These are phyloP conservation scores for Rhipidocladum racemiflorum DNA, from an alignment of 176 grass and related monocot species.

Conservation along the genomic window DNA sequence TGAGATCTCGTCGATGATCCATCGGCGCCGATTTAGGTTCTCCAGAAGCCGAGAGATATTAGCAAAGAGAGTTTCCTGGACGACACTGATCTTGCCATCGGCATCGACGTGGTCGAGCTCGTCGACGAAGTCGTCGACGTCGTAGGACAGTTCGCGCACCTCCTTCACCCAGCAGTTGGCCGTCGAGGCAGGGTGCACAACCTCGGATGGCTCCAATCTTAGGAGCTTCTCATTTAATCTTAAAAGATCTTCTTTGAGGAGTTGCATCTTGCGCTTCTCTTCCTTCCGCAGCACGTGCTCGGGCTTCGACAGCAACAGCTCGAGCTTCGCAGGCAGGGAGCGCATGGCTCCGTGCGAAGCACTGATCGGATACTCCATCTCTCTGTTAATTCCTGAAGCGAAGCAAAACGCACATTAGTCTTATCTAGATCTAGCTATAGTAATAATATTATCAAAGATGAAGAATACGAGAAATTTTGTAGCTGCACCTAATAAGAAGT, in stretches of 20 bases:
- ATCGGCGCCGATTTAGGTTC: neutral
- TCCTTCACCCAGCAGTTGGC: slow-evolving; percentile 10
- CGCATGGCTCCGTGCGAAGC: too few relatives aligned
- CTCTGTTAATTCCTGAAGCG: too few relatives aligned
- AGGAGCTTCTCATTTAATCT: neutral
- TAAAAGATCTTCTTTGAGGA: neutral
- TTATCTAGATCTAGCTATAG: too few relatives aligned
- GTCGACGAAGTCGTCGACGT: slow-evolving; percentile 24
- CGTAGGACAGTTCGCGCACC: slow-evolving; percentile 19
- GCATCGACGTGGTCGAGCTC: neutral
- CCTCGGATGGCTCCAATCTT: neutral
- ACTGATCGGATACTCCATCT: too few relatives aligned
- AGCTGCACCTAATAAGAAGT: too few relatives aligned
- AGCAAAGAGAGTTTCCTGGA: neutral
- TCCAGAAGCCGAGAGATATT: neutral
- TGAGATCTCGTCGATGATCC: neutral
- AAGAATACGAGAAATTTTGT: too few relatives aligned
- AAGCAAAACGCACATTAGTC: too few relatives aligned
- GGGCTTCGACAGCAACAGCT: too few relatives aligned
- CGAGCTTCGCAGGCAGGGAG: too few relatives aligned
- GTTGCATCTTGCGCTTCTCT: neutral
- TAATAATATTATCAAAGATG: too few relatives aligned
- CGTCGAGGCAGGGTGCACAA: neutral
- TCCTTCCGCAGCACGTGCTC: neutral
- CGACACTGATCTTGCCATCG: neutral